Conservation (phyloP, 73 alveolate species). For the Tetrahymena borealis region DNA sequence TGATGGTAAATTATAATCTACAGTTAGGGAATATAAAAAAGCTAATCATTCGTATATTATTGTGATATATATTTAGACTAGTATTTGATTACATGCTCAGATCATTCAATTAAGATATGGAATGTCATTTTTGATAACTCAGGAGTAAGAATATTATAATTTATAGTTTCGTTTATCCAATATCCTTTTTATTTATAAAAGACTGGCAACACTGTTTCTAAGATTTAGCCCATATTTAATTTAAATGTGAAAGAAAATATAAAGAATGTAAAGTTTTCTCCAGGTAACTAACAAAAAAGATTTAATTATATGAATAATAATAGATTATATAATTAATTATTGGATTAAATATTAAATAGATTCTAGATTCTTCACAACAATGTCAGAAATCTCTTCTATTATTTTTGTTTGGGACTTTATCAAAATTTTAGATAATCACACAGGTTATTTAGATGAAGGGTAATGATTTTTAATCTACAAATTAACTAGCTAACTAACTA, state of each 20-base stretch:
- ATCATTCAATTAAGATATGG: neutral
- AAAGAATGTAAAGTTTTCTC: neutral
- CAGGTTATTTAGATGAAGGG: constrained; percentile 2
- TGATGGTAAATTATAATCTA: neutral
- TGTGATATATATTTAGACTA: neutral
- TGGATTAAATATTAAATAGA: neutral
- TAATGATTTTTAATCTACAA: neutral
- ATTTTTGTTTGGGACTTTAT: neutral
- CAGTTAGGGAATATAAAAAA: neutral
- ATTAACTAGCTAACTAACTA: too few relatives aligned
- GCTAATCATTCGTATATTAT: neutral
- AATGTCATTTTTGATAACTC: neutral
- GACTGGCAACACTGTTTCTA: neutral
- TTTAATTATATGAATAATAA: neutral
- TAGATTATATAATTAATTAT: neutral
- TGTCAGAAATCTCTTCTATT: neutral
- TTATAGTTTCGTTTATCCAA: neutral
- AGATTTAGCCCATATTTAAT: neutral
- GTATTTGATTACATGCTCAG: neutral
- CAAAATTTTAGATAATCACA: neutral
- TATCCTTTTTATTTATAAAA: neutral
- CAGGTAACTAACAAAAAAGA: neutral
- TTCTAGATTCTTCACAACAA: neutral
- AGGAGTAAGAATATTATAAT: neutral
- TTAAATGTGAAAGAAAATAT: neutral